Evolutionary conservation across 2,329 filamentous ascomycete genomes (phyloP).

Genomic region (Plectosphaerella plurivora): DNA sequence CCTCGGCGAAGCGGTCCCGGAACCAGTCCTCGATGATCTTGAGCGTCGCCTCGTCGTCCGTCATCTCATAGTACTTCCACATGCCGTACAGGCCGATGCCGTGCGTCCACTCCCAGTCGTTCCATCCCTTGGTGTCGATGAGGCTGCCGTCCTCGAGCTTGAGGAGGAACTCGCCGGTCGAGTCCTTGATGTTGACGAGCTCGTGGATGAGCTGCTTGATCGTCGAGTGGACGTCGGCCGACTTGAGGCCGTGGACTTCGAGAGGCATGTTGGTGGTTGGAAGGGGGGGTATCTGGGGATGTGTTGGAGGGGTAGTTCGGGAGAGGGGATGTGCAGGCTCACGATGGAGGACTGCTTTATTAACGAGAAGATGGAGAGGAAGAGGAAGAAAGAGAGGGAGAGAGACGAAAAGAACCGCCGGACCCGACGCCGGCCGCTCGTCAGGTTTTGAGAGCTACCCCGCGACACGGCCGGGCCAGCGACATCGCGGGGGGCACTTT

Average conservation of each 20-base stretch:
- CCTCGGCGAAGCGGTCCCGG: slow-evolving; percentile 59
- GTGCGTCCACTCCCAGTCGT: slow-evolving; percentile 81
- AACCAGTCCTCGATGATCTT: slow-evolving; percentile 73
- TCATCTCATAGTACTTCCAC: slow-evolving; percentile 76
- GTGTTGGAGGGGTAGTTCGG: background rate
- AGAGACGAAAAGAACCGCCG: too few relatives aligned
- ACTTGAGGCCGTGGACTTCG: slow-evolving; percentile 39
- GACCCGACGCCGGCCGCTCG: too few relatives aligned
- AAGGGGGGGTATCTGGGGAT: background rate
- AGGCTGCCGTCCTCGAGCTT: slow-evolving; percentile 67
- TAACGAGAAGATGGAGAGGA: too few relatives aligned
- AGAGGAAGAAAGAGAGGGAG: too few relatives aligned
- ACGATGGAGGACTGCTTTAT: too few relatives aligned
- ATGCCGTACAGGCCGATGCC: slow-evolving; percentile 76
- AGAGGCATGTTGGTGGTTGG: slow-evolving; percentile 27
- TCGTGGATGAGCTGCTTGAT: slow-evolving; percentile 68
- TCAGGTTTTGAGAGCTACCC: too few relatives aligned
- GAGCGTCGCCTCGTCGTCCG: slow-evolving; percentile 55
- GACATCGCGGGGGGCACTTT: too few relatives aligned
- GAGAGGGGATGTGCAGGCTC: background rate
- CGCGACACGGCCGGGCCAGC: too few relatives aligned
- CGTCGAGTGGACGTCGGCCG: slow-evolving; percentile 44
- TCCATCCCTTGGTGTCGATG: slow-evolving; percentile 82
- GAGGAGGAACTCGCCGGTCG: slow-evolving; percentile 68
- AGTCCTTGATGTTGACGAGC: slow-evolving; percentile 73